Percentiles rank a stretch among this genome's conserved stretches.
These are phyloP conservation scores for Aspergillus sp. DNA, from an alignment of 2,329 filamentous ascomycete genomes.

Conservation along the genomic window DNA sequence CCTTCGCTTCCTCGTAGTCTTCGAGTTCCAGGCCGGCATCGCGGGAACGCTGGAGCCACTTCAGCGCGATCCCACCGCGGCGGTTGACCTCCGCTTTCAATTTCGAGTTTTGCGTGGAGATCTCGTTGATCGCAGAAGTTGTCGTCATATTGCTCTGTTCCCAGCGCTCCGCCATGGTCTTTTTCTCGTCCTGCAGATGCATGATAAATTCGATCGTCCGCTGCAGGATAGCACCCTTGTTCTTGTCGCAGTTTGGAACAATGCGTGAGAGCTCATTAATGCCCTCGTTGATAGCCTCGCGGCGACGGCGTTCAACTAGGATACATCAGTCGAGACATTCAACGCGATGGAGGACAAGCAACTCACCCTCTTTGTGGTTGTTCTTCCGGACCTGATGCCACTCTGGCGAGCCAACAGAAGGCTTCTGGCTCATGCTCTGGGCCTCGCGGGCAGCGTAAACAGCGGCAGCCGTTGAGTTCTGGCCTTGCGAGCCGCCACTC, in stretches of 20 bases:
- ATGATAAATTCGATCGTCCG: conserved; percentile 90
- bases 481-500: conserved; percentile 28
- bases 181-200: conserved; percentile 53
- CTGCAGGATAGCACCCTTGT: conserved; percentile 93
- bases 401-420: conserved; percentile 87
- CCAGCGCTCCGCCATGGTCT: conserved; percentile 32
- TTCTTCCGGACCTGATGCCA: conserved; percentile 97
- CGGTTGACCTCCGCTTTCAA: conserved; percentile 85
- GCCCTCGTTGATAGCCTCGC: conserved; percentile 97
- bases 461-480: conserved; percentile 52
- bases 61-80: conserved; percentile 60
- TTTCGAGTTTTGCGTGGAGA: conserved; percentile 87
- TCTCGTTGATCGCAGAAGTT: conserved; percentile 58
- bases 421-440: conserved; percentile 55
- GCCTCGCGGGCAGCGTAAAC: conserved; percentile 44
- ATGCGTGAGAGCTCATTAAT: conserved; percentile 98
- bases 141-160: conserved; percentile 37
- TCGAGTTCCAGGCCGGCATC: conserved; percentile 41
- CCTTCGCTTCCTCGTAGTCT: conserved; percentile 38
- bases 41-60: conserved; percentile 39
- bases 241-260: conserved; percentile 95
- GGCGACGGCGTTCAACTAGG: conserved; percentile 83
- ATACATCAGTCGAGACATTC: conserved; percentile 15
- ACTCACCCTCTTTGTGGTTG: conserved; percentile 93
- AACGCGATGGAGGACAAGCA: conserved; percentile 1